Conservation (phyloP, 768 basidiomycete species). For the Pulveroboletus sp. region DNA sequence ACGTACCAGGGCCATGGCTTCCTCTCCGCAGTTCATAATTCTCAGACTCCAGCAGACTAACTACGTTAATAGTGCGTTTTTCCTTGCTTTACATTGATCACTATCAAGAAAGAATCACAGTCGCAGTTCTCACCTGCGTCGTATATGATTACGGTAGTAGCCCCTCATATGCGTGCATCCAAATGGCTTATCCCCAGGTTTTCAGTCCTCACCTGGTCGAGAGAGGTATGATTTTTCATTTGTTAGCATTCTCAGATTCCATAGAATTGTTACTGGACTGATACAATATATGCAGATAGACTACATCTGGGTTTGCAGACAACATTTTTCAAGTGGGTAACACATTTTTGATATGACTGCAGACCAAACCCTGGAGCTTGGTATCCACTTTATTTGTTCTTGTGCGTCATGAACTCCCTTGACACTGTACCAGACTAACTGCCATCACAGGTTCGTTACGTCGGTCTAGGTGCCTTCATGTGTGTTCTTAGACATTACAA, state of each 20-base stretch:
- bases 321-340: background rate
- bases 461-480: too few species aligned
- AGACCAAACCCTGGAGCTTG: background rate
- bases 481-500: background rate
- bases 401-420: background rate
- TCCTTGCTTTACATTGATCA: background rate
- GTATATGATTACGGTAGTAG: slow-evolving; percentile 3
- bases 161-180: too few species aligned
- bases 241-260: background rate
- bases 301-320: slow-evolving; percentile 3
- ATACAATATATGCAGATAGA: background rate
- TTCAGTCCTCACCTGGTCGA: slow-evolving; percentile 1
- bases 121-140: background rate
- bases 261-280: background rate
- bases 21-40: background rate
- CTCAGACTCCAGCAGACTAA: background rate
- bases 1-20: background rate
- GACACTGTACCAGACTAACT: background rate
- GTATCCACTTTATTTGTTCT: background rate
- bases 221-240: background rate
- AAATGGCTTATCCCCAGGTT: background rate
- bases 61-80: background rate
- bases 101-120: background rate
- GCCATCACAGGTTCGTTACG: background rate
- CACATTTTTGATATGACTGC: background rate